Base-by-base conservation (phyloP, 305 asterid genomes). In the Fraxinus nigra region DNA sequence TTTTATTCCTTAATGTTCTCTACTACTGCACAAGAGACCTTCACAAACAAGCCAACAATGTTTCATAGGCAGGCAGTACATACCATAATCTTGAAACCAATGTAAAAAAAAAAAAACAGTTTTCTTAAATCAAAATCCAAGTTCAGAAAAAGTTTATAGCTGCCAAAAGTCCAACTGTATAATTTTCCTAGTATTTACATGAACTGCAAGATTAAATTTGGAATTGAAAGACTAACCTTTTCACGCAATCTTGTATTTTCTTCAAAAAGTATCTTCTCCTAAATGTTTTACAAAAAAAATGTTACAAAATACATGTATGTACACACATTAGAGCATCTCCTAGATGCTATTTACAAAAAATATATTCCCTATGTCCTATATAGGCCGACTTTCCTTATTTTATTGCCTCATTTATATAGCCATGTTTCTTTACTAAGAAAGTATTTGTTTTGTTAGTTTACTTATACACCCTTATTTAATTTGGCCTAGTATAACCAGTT, bases 231-330 rank as follows among this genome's bases (percentile, higher is more conserved):
- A 28, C 61, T 79, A 81, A 90, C 97, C 95, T 90, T 86, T 81
- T 85, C 82, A 18, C 63, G 69, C 79, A 92, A 81, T 83, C 77
- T 87, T 14, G 85, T 88, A 69, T 91, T 90, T 83, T 92, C 95
- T 75, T 89, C 87, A 18, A 83, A 73, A 82, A 91, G 32, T 54
- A 72, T 48, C 69, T 38, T 89, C 82, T 89, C 93, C 97, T 92
- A 91, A 14, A 9, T 7, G 8, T 30, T 6, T 16, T 6, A 10
- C 30, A 1, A n/a, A 35, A 16, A 35, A 40, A 5, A 28, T 14
- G 28, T 0, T 13, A 48, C n/a, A 22, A 79, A 38, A 38, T 20
- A 38, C 8, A 18, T 48, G 4, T 1, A 30, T 46, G 1, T 14
- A 22, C 8, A 3, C 26, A 43, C 4, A 65, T 13, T 10, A 67